Conservation (phyloP, 1,284 basidiomycete species). For the Bondarzewia mesenterica region DNA sequence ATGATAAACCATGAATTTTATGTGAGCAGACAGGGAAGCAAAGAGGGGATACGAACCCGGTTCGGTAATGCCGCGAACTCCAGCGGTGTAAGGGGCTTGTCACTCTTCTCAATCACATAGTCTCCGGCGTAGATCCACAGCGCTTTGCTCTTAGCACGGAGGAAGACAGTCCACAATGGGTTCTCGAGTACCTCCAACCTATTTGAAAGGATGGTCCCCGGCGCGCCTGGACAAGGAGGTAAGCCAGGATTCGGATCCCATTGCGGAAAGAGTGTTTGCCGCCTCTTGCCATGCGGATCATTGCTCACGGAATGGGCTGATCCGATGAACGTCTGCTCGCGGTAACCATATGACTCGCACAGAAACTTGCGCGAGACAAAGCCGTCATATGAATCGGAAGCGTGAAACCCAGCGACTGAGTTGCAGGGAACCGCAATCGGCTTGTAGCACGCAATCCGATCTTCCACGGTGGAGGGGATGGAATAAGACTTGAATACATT, state of each 20-base stretch:
- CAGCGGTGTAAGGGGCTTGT: background rate
- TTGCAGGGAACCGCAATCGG: background rate
- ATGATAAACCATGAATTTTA: background rate
- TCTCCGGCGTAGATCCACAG: background rate
- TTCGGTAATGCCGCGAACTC: background rate
- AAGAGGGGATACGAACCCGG: background rate
- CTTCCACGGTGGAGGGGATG: background rate
- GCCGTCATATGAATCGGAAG: background rate
- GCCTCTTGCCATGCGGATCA: background rate
- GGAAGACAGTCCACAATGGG: background rate
- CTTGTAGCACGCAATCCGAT: background rate
- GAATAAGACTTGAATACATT: no score
- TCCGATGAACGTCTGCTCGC: background rate
- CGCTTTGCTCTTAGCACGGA: background rate
- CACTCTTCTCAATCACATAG: background rate
- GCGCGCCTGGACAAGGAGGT: background rate
- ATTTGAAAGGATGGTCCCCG: slow-evolving; percentile 2
- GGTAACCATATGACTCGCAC: background rate
- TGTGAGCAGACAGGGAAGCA: background rate
- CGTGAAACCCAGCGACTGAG: background rate
- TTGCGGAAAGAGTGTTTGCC: background rate
- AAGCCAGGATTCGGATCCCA: background rate
- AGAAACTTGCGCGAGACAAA: background rate
- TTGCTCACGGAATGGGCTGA: background rate
- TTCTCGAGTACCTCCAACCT: background rate